Percentiles rank a stretch among this genome's conserved stretches.
Evolutionary conservation across 2,329 filamentous ascomycete genomes (phyloP).

Genomic region (Rhinocladiella mackenziei): DNA sequence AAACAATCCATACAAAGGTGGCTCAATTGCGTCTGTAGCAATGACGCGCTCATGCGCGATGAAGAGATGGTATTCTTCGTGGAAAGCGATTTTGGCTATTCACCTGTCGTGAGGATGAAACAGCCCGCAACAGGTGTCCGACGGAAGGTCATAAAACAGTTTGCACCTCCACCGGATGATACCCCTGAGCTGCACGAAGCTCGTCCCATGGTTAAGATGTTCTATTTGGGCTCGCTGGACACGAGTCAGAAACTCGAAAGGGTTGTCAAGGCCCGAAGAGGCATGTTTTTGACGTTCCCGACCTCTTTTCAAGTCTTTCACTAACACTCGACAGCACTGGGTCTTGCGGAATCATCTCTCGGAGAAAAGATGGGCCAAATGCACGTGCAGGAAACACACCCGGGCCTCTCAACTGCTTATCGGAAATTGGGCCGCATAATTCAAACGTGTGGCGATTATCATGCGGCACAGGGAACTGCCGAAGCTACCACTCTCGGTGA

Average conservation of each 20-base stretch:
- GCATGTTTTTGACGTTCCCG: conserved; percentile 52
- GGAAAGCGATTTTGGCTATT: conserved; percentile 98
- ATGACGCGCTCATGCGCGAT: conserved; percentile 87
- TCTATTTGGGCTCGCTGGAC: conserved; percentile 94
- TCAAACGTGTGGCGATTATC: conserved; percentile 89
- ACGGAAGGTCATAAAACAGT: conserved; percentile 95
- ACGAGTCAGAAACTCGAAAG: conserved; percentile 95
- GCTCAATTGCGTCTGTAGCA: conserved; percentile 89
- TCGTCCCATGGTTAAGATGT: conserved; percentile 85
- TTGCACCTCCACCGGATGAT: conserved; percentile 93
- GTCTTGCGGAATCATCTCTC: conserved; percentile 86
- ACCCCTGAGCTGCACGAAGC: conserved; percentile 90
- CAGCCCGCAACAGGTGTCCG: conserved; percentile 94
- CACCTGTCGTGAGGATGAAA: conserved; percentile 89
- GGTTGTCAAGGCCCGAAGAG: conserved; percentile 85
- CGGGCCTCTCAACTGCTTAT: conserved; percentile 82
- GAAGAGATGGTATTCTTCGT: conserved; percentile 98
- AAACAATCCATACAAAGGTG: conserved; percentile 89
- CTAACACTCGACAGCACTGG: conserved; percentile 61
- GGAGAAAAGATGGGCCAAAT: conserved; percentile 84
- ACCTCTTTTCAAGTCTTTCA: conserved; percentile 1
- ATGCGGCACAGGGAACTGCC: conserved; percentile 92
- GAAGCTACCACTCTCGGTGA: conserved; percentile 94
- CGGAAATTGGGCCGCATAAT: conserved; percentile 91
- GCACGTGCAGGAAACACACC: conserved; percentile 84